Conservation (phyloP, 164 flowering plant species). For the Liquidambar formosana region DNA sequence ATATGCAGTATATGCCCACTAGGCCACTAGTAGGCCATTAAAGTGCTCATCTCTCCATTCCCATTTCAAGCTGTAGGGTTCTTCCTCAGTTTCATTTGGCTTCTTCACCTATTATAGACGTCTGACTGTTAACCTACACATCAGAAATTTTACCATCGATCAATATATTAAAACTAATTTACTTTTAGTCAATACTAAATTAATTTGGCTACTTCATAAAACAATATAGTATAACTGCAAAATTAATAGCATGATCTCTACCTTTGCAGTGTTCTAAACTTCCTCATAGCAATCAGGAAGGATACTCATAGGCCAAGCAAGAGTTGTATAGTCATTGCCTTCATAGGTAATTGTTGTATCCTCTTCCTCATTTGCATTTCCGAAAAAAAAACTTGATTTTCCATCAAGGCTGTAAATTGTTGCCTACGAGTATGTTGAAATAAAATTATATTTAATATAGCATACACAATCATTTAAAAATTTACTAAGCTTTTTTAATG, state of each 20-base stretch:
- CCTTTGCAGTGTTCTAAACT: constrained; percentile 48
- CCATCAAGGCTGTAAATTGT: constrained; percentile 23
- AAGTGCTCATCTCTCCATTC: constrained; percentile 15
- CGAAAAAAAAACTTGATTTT: constrained; percentile 29
- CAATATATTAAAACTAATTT: background rate
- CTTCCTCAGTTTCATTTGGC: background rate
- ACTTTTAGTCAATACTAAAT: background rate
- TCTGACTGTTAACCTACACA: constrained; percentile 34
- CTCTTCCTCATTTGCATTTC: constrained; percentile 12
- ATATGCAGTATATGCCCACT: constrained; percentile 33
- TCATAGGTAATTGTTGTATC: constrained; percentile 16
- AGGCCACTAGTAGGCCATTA: too few relatives aligned
- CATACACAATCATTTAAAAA: background rate
- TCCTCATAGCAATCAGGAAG: constrained; percentile 36
- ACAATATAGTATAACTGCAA: too few relatives aligned
- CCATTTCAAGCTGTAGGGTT: constrained; percentile 14
- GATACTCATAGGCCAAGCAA: constrained; percentile 50
- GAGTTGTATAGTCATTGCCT: constrained; percentile 25
- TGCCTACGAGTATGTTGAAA: constrained; percentile 16
- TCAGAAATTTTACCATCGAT: too few relatives aligned
- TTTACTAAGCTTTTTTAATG: too few relatives aligned
- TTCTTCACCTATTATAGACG: constrained; percentile 30
- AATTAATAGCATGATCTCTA: constrained; percentile 3
- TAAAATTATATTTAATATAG: background rate
- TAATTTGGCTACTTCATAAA: background rate